Percentiles rank a stretch among this genome's conserved stretches.
Conservation (phyloP, 148 eudicot genomes). For the Camellia granthamiana region DNA sequence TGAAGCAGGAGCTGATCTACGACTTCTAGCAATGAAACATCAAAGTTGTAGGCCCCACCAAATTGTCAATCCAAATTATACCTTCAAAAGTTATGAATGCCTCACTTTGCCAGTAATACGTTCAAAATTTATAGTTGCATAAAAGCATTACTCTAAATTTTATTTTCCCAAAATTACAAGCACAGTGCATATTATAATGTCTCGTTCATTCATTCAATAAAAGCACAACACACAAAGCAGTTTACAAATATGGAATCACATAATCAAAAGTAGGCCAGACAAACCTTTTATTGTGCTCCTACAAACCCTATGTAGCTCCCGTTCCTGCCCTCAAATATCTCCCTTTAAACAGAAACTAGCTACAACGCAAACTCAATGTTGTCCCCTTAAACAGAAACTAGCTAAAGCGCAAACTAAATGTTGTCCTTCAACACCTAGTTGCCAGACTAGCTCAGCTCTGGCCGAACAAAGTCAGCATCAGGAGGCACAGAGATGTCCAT, state of each 20-base stretch:
- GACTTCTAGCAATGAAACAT: no score
- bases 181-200: neutral
- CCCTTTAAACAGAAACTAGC: no score
- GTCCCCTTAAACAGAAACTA: neutral
- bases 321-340: neutral
- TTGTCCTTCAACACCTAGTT: constrained; percentile 16
- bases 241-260: neutral
- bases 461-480: constrained; percentile 95
- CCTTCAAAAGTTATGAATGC: no score
- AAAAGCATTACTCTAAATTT: neutral
- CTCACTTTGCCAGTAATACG: no score
- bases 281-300: neutral
- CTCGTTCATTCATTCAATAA: neutral
- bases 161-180: neutral
- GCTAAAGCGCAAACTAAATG: neutral
- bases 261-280: neutral
- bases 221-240: neutral
- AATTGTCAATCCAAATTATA: no score
- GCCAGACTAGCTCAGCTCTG: constrained; percentile 67
- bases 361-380: no score
- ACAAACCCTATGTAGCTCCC: neutral
- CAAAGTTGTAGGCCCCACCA: no score
- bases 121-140: no score
- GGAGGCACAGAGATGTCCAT: constrained; percentile 92
- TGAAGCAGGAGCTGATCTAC: no score